A percentile compares a stretch with the other conserved stretches of the same genome.
Conservation (phyloP, 2,329 filamentous ascomycete genomes). For the Tolypocladium sp. region DNA sequence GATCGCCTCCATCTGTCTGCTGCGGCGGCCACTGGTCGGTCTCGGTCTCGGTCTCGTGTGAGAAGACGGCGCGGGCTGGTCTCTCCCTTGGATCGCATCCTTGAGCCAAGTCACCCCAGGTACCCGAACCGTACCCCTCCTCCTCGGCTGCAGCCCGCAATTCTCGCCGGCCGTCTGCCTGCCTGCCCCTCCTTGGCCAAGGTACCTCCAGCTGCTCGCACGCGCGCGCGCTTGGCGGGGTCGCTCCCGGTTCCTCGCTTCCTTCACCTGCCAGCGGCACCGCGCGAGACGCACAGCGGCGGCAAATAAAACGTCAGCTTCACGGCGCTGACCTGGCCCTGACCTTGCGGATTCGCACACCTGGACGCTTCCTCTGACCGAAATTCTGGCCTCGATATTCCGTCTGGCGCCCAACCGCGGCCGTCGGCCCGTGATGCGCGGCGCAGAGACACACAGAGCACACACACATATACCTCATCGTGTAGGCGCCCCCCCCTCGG, state of each 20-base stretch:
- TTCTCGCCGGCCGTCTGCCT: too few species aligned
- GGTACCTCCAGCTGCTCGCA: too few species aligned
- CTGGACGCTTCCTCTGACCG: neutral
- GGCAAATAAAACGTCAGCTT: neutral
- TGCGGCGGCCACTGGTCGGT: neutral
- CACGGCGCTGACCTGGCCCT: neutral
- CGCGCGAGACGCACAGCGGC: neutral
- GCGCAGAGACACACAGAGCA: neutral
- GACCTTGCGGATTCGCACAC: neutral
- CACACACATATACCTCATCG: neutral
- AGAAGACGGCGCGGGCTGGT: neutral
- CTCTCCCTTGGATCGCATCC: neutral
- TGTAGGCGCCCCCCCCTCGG: neutral
- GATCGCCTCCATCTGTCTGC: neutral
- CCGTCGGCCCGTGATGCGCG: neutral
- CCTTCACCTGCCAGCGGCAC: neutral
- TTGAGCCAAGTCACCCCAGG: neutral
- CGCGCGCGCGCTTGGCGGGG: neutral
- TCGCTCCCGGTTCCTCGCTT: neutral
- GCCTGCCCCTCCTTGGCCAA: neutral
- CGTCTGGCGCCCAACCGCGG: neutral
- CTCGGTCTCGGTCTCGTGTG: neutral
- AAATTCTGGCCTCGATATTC: neutral
- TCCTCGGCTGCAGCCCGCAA: too few species aligned
- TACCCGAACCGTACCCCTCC: too few species aligned